A percentile compares a stretch with the other conserved stretches of the same genome.
Conservation (phyloP, 805 yeast species). For the Metschnikowia proteae region DNA sequence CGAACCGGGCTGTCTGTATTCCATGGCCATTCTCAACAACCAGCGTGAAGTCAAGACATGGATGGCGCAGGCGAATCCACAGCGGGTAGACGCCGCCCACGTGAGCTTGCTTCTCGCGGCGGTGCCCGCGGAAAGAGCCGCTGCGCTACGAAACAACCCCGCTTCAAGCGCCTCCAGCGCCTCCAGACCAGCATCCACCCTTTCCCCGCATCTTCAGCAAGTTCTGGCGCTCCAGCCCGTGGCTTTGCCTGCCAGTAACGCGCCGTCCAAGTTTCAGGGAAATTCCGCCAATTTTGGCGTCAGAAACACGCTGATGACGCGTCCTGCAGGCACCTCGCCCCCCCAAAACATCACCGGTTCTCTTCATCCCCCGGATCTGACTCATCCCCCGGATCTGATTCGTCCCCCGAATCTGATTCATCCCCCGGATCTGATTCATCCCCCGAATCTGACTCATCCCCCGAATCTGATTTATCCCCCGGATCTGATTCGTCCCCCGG, state of each 20-base stretch:
- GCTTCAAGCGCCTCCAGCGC: neutral
- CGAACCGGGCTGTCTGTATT: neutral
- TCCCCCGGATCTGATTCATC: no score
- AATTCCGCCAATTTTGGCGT: neutral
- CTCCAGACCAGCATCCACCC: neutral
- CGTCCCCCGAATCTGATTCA: no score
- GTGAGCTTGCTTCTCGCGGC: constrained; percentile 5
- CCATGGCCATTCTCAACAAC: constrained; percentile 20
- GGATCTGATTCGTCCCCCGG: no score
- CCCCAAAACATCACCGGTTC: neutral
- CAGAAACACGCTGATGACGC: neutral
- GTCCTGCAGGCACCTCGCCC: neutral
- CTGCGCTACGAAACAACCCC: neutral
- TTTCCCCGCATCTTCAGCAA: neutral
- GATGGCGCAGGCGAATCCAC: constrained; percentile 14
- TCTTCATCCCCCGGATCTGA: neutral
- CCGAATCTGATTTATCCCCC: no score
- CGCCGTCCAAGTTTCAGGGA: neutral
- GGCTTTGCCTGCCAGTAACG: neutral
- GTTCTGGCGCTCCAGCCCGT: neutral
- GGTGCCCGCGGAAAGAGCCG: neutral
- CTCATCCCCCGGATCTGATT: no score
- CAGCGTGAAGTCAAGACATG: constrained; percentile 15
- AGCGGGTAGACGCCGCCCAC: constrained; percentile 12
- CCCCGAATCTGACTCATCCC: neutral